phyloP scores from a whole-genome alignment of 169 alveolate genomes.

The Babesia gibsoni region DNA sequence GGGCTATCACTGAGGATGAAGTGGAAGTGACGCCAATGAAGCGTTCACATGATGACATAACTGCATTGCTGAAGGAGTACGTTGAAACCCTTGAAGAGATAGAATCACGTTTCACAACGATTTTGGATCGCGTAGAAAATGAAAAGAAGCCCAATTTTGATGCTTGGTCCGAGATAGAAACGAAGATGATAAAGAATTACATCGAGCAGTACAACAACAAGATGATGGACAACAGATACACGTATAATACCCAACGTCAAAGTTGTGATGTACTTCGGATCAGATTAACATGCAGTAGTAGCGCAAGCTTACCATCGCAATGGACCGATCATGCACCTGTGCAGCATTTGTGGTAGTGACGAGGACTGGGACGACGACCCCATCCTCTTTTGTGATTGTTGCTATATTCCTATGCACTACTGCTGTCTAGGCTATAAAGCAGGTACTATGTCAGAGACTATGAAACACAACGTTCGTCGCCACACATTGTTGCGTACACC shows the following conservation, averaged over 20 bases:
- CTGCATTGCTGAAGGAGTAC: constrained; percentile 35
- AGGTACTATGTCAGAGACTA: constrained; percentile 55
- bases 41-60: constrained; percentile 35
- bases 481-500: constrained; percentile 30
- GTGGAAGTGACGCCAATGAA: background rate
- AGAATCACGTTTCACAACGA: constrained; percentile 12
- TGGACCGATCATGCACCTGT: constrained; percentile 80
- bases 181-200: constrained; percentile 69
- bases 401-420: constrained; percentile 78
- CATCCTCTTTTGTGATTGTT: constrained; percentile 75
- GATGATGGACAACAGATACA: constrained; percentile 71
- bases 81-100: constrained; percentile 52
- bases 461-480: constrained; percentile 41
- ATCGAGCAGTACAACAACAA: constrained; percentile 73
- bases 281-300: constrained; percentile 57
- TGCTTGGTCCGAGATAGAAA: constrained; percentile 69
- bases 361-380: constrained; percentile 84
- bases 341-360: constrained; percentile 73
- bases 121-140: constrained; percentile 38
- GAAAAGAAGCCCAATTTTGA: constrained; percentile 51
- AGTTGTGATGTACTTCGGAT: constrained; percentile 65
- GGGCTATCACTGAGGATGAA: background rate
- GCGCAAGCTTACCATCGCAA: constrained; percentile 68
- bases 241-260: constrained; percentile 71
- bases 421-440: constrained; percentile 64